Base-by-base conservation (phyloP, 2,329 filamentous ascomycete species). In the Bisporella sp. region DNA sequence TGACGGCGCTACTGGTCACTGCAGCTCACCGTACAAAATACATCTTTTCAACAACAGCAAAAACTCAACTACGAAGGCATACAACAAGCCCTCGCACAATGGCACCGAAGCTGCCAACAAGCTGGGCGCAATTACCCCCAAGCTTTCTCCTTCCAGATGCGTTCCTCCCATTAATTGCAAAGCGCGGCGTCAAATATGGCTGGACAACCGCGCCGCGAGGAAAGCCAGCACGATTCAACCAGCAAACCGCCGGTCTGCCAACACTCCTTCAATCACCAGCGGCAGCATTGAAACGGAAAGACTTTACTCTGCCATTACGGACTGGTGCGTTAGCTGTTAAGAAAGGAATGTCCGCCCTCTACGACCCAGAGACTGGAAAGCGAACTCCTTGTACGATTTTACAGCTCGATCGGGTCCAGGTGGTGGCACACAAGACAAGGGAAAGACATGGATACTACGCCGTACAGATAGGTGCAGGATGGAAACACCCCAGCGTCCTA, bases 301-400 rank as follows among this genome's bases (percentile, higher is more conserved):
- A 74, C 58, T 73, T 71, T 57, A 81, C 79, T 12, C 79, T 81
- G 11, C 81, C 81, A 1, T 62, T 82, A 41, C 86, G 93, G 31
- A 84, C 90, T 2, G 93, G 93, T 31, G 84, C 89, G 6, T 77
- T 99, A 44, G 90, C 87, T 9, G 78, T 84, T 66, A 99, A 99
- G 73, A 92, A 91, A 73, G 93, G 93, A 69, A 97, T 99, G 88
- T 95, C 90, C 41, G 91, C 87, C 53, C 72, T 96, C 57, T 97
- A 87, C 76, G 84, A 90, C 64, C 71, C 78, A 0, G 80, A 83
- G 61, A 87, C 87, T 30, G 87, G 88, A 60, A 79, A 78, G 57
- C 84, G 92, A 57, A 86, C 84, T 52, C 78, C 91, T 21, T 96
- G 90, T 74, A 99, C 93, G 11, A 86, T 99, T 48, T 78, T 99